Percentiles rank a stretch among this genome's conserved stretches.
Conservation (phyloP, 2,329 filamentous ascomycete genomes). For the Hymenotorrendiella dingleyae region DNA sequence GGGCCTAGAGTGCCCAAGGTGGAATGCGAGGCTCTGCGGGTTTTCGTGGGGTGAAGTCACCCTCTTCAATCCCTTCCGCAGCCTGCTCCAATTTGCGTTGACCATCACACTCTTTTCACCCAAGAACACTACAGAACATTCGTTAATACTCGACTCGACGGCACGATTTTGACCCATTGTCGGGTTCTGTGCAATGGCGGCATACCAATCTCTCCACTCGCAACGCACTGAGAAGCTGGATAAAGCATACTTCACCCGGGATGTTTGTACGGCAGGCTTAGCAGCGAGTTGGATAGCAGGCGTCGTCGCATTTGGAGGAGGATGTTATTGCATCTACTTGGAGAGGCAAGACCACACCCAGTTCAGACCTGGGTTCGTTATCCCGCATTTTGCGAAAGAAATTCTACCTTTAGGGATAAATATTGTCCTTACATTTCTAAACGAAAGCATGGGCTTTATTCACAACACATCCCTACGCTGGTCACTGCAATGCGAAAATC, state of each 20-base stretch:
- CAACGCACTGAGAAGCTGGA: constrained; percentile 13
- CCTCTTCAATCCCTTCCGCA: too few relatives aligned
- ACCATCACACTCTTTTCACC: too few relatives aligned
- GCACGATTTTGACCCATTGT: too few relatives aligned
- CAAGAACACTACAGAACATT: too few relatives aligned
- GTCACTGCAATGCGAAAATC: constrained; percentile 27
- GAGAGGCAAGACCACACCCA: neutral
- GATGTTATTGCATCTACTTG: constrained; percentile 13
- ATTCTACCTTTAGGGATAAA: constrained; percentile 17
- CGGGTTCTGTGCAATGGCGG: too few relatives aligned
- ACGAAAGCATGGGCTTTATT: constrained; percentile 31
- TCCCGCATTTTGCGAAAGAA: constrained; percentile 14
- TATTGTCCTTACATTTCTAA: constrained; percentile 27
- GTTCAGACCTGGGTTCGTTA: constrained; percentile 9
- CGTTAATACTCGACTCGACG: too few relatives aligned
- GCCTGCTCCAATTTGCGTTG: too few relatives aligned
- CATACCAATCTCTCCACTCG: neutral
- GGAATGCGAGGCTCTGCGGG: too few relatives aligned
- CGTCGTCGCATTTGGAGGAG: constrained; percentile 9
- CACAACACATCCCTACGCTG: constrained; percentile 30
- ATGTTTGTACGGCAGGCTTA: constrained; percentile 11
- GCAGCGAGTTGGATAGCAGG: constrained; percentile 12
- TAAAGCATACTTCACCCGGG: constrained; percentile 11
- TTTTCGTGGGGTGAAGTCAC: too few relatives aligned
- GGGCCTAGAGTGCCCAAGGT: too few relatives aligned